Conservation (phyloP, 352 stramenopile species). For the Phytophthora brassicae region DNA sequence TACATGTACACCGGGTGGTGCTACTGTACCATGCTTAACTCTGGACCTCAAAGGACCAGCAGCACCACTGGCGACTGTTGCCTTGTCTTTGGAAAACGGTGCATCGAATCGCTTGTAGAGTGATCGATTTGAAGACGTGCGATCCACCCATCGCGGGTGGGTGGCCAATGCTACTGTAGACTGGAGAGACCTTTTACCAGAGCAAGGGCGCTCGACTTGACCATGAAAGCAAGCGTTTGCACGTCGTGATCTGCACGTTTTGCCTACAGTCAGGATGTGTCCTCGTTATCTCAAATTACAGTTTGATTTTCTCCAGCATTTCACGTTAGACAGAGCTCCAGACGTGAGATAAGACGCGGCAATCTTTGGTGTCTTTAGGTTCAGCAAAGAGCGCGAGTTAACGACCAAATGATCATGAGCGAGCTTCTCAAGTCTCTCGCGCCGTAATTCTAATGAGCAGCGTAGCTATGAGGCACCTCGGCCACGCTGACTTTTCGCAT, state of each 20-base stretch:
- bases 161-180: slow-evolving; percentile 4
- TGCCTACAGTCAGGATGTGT: too few species aligned
- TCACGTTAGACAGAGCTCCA: too few species aligned
- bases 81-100: neutral
- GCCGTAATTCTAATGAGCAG: slow-evolving; percentile 3
- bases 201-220: slow-evolving; percentile 18
- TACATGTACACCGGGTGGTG: slow-evolving; percentile 1
- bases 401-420: slow-evolving; percentile 3
- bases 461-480: neutral
- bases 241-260: slow-evolving; percentile 4
- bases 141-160: slow-evolving; percentile 22
- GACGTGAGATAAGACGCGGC: too few species aligned
- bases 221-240: slow-evolving; percentile 21
- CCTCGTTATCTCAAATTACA: too few species aligned
- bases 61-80: slow-evolving; percentile 22
- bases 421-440: slow-evolving; percentile 3
- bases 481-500: slow-evolving; percentile 15
- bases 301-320: too few species aligned
- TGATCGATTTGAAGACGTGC: slow-evolving; percentile 5
- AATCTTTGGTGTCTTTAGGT: slow-evolving; percentile 26
- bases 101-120: slow-evolving; percentile 31
- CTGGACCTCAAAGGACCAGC: slow-evolving; percentile 14
- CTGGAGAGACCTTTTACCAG: slow-evolving; percentile 17
- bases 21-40: slow-evolving; percentile 12
- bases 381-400: slow-evolving; percentile 25